phyloP scores from a whole-genome alignment of 2,329 filamentous ascomycete genomes.

The Leptodontidium sp. region DNA sequence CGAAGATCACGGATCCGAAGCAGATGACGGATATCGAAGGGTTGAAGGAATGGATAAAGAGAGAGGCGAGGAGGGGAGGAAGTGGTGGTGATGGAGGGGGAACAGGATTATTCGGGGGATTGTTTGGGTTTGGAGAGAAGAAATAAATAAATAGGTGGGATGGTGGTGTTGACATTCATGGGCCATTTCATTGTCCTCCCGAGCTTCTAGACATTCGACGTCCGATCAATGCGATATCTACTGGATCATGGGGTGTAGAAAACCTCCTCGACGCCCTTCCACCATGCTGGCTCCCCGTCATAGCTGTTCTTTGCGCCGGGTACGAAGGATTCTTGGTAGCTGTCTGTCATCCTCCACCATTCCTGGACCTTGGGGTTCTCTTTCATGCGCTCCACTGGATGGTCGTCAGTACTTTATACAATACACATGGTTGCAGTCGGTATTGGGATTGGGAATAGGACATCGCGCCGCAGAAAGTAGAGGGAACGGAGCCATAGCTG shows the following conservation, averaged over 20 bases:
- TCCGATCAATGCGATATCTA: background rate
- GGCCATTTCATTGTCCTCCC: conserved; percentile 27
- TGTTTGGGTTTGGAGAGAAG: conserved; percentile 46
- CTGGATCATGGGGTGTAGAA: conserved; percentile 63
- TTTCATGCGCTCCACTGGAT: conserved; percentile 71
- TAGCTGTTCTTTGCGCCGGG: conserved; percentile 66
- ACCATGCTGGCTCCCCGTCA: conserved; percentile 70
- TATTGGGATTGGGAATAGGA: background rate
- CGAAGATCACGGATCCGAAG: conserved; percentile 58
- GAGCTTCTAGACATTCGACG: conserved; percentile 3
- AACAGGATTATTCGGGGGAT: conserved; percentile 52
- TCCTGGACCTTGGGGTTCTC: conserved; percentile 76
- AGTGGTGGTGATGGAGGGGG: conserved; percentile 55
- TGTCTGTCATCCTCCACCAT: conserved; percentile 85
- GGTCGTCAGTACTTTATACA: conserved; percentile 20
- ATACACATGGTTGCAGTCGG: no score
- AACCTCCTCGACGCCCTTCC: conserved; percentile 74
- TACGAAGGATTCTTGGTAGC: conserved; percentile 73
- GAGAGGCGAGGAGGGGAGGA: conserved; percentile 58
- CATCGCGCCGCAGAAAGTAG: background rate
- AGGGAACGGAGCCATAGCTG: background rate
- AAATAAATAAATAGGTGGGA: conserved; percentile 31
- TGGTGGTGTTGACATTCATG: conserved; percentile 15
- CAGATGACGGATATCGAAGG: conserved; percentile 58
- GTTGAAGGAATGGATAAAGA: conserved; percentile 62